Conservation (phyloP, 805 yeast species). For the Cyberlindnera suaveolens region DNA sequence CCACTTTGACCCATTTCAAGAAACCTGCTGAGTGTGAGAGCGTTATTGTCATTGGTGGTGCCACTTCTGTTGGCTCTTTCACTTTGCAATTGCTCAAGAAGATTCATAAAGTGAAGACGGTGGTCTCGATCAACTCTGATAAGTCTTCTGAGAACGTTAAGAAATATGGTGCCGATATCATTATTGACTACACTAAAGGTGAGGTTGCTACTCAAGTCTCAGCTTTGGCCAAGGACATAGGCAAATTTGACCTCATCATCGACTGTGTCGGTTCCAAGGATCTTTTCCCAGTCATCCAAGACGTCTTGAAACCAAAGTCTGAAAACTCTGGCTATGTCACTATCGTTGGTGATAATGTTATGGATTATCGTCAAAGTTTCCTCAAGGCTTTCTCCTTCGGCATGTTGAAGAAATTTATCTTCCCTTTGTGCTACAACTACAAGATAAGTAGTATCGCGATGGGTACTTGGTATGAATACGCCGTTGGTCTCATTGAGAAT, state of each 20-base stretch:
- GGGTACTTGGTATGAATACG: slow-evolving; percentile 22
- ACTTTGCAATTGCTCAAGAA: slow-evolving; percentile 52
- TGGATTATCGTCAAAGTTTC: slow-evolving; percentile 19
- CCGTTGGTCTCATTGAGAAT: slow-evolving; percentile 30
- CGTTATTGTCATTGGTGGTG: slow-evolving; percentile 66
- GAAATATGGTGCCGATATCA: slow-evolving; percentile 50
- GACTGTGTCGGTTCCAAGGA: slow-evolving; percentile 61
- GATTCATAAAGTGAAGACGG: slow-evolving; percentile 37
- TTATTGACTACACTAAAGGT: slow-evolving; percentile 50
- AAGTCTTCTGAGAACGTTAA: slow-evolving; percentile 38
- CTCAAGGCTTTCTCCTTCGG: slow-evolving; percentile 6
- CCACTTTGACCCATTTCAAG: slow-evolving; percentile 28
- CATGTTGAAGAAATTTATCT: slow-evolving; percentile 9
- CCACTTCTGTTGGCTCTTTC: slow-evolving; percentile 60
- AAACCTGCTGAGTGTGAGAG: slow-evolving; percentile 36
- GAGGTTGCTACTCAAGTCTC: slow-evolving; percentile 28
- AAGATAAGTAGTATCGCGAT: slow-evolving; percentile 6
- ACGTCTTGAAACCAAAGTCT: slow-evolving; percentile 38
- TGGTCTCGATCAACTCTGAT: slow-evolving; percentile 53
- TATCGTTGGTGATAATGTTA: slow-evolving; percentile 49
- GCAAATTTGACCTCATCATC: slow-evolving; percentile 50
- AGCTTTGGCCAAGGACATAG: slow-evolving; percentile 20
- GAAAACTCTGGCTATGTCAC: slow-evolving; percentile 46
- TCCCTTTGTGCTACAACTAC: slow-evolving; percentile 25
- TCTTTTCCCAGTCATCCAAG: slow-evolving; percentile 36